phyloP scores from a whole-genome alignment of 805 yeast genomes.

The Kodamaea kaohsiungensis region DNA sequence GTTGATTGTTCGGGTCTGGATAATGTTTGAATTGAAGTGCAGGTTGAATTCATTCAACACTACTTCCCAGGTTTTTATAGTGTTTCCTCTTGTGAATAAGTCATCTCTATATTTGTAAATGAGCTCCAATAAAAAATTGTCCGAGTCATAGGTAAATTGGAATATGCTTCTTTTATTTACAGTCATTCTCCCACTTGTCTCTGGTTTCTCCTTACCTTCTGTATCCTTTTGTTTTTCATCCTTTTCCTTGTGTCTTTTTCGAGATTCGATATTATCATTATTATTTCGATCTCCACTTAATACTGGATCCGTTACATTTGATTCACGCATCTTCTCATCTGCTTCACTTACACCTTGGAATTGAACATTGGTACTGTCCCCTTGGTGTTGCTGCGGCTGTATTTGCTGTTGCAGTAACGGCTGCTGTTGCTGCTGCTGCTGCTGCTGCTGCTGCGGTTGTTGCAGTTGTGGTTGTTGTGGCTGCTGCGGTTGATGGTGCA shows the following conservation, averaged over 20 bases:
- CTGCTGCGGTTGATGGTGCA: background rate
- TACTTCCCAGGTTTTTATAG: constrained; percentile 27
- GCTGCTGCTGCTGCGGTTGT: background rate
- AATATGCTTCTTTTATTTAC: constrained; percentile 15
- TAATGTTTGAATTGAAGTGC: constrained; percentile 16
- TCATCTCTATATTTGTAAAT: constrained; percentile 21
- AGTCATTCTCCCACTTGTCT: background rate
- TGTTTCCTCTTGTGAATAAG: constrained; percentile 27
- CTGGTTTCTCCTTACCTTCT: background rate
- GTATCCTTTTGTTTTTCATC: background rate
- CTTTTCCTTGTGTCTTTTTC: background rate
- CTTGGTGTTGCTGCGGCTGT: background rate
- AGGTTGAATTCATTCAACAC: constrained; percentile 25
- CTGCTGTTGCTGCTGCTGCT: background rate
- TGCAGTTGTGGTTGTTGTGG: background rate
- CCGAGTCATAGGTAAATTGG: constrained; percentile 28
- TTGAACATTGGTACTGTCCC: background rate
- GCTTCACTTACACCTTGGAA: background rate
- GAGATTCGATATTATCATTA: background rate
- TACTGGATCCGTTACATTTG: background rate
- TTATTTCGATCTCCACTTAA: background rate
- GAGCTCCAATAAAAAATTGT: constrained; percentile 20
- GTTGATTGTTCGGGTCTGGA: constrained; percentile 27
- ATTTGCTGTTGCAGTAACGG: background rate
- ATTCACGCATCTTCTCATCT: background rate